Percentiles rank a stretch among this genome's conserved stretches.
These are phyloP conservation scores for Erythrobasidium hasegawianum DNA, from an alignment of 1,284 basidiomycete genomes.

Conservation along the genomic window DNA sequence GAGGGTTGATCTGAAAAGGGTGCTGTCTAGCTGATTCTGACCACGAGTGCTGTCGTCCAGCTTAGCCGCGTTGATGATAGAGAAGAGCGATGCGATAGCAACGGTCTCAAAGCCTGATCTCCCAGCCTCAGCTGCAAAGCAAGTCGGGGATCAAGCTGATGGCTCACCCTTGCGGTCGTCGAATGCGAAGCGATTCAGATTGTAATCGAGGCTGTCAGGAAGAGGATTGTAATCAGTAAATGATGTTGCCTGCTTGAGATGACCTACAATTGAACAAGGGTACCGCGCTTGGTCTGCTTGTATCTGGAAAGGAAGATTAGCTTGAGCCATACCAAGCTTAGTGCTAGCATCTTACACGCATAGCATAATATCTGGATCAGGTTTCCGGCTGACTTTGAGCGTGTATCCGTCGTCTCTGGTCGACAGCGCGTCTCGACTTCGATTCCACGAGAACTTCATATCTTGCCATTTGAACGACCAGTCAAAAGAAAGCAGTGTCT, in stretches of 20 bases:
- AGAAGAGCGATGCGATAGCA: constrained; percentile 11
- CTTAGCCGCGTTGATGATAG: constrained; percentile 25
- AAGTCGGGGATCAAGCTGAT: background rate
- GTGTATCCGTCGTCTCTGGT: constrained; percentile 26
- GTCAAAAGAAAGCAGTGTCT: constrained; percentile 19
- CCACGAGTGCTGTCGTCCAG: constrained; percentile 14
- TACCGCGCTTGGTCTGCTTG: constrained; percentile 3
- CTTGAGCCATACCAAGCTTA: background rate
- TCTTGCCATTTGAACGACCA: constrained; percentile 28
- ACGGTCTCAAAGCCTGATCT: constrained; percentile 15
- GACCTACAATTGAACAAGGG: background rate
- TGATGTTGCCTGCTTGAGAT: background rate
- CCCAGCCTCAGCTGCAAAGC: background rate
- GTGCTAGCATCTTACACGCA: constrained; percentile 5
- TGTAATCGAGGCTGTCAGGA: constrained; percentile 25
- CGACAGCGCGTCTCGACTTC: constrained; percentile 20
- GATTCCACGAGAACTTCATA: constrained; percentile 14
- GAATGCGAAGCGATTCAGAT: constrained; percentile 23
- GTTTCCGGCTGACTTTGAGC: constrained; percentile 16
- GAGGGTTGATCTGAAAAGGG: background rate
- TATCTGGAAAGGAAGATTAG: background rate
- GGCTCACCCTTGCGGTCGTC: constrained; percentile 19
- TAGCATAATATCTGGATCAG: constrained; percentile 23
- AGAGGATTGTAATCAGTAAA: background rate
- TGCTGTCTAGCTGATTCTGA: too few relatives aligned